phyloP scores from a whole-genome alignment of 1,284 basidiomycete genomes.

The Rugosomyces carneus region DNA sequence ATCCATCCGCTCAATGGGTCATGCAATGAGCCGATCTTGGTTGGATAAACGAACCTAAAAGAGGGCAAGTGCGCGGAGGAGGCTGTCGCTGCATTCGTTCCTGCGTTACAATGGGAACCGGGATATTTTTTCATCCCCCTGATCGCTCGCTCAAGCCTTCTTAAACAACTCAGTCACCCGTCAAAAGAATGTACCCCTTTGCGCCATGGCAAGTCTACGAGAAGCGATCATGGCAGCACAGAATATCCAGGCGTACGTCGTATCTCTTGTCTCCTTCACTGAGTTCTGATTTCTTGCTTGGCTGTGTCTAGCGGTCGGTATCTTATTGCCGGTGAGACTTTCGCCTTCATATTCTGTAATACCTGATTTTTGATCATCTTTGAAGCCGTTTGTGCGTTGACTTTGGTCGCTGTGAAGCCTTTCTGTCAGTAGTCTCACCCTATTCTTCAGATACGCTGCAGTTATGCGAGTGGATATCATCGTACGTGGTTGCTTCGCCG shows the following conservation, averaged over 20 bases:
- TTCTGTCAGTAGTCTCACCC: neutral
- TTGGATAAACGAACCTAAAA: neutral
- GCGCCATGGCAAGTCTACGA: neutral
- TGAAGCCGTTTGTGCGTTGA: slow-evolving; percentile 11
- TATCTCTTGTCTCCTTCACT: neutral
- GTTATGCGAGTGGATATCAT: slow-evolving; percentile 12
- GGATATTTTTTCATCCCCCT: neutral
- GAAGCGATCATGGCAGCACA: slow-evolving; percentile 1
- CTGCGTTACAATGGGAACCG: neutral
- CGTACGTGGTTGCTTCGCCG: slow-evolving; percentile 6
- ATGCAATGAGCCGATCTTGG: neutral
- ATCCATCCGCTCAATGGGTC: neutral
- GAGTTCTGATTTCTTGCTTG: neutral
- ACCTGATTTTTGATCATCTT: neutral
- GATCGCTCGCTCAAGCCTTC: neutral
- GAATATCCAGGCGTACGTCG: slow-evolving; percentile 9
- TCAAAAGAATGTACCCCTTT: neutral
- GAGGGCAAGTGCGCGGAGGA: neutral
- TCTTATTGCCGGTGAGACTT: slow-evolving; percentile 7
- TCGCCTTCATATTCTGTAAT: neutral
- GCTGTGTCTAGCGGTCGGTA: slow-evolving; percentile 9
- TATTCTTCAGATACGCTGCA: slow-evolving; percentile 9
- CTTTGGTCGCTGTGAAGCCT: neutral
- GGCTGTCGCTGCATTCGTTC: neutral
- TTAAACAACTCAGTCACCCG: neutral